Percentiles rank a stretch among this genome's conserved stretches.
These are phyloP conservation scores for Scalesia atractyloides DNA, from an alignment of 129 eudicot genomes.

Conservation along the genomic window DNA sequence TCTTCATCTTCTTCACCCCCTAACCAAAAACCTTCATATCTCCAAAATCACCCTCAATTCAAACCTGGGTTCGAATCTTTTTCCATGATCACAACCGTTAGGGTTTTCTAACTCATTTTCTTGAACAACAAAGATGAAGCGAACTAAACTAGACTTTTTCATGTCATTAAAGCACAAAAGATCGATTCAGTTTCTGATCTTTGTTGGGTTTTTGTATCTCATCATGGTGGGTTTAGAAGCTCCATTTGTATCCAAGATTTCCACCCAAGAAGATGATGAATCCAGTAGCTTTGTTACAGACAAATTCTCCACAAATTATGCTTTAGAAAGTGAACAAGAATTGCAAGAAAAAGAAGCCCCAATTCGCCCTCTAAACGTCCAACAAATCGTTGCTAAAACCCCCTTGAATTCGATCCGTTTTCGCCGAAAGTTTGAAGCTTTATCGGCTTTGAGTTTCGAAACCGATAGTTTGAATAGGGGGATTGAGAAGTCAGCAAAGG, in stretches of 20 bases:
- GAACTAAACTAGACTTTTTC: slow-evolving; percentile 47
- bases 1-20: not conserved
- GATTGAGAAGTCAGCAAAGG: slow-evolving; percentile 61
- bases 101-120: slow-evolving; percentile 19
- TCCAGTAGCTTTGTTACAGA: slow-evolving; percentile 32
- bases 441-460: slow-evolving; percentile 64
- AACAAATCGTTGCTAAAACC: slow-evolving; percentile 36
- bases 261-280: slow-evolving; percentile 39
- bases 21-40: not conserved
- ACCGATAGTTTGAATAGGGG: slow-evolving; percentile 49
- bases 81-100: slow-evolving; percentile 30
- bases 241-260: slow-evolving; percentile 64
- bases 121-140: slow-evolving; percentile 35
- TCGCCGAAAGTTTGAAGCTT: slow-evolving; percentile 35
- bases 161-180: slow-evolving; percentile 50
- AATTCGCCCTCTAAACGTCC: slow-evolving; percentile 54
- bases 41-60: not conserved
- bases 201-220: slow-evolving; percentile 54
- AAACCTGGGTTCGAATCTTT: slow-evolving; percentile 17
- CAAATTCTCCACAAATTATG: slow-evolving; percentile 28
- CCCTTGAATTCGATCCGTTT: slow-evolving; percentile 33
- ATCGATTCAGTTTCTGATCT: slow-evolving; percentile 56
- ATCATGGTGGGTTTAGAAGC: slow-evolving; percentile 62
- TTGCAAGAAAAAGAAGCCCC: slow-evolving; percentile 65
- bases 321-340: slow-evolving; percentile 59